A percentile compares a stretch with the other conserved stretches of the same genome.
These are phyloP conservation scores for Lepiota venenata DNA, from an alignment of 768 basidiomycete genomes.

Conservation along the genomic window DNA sequence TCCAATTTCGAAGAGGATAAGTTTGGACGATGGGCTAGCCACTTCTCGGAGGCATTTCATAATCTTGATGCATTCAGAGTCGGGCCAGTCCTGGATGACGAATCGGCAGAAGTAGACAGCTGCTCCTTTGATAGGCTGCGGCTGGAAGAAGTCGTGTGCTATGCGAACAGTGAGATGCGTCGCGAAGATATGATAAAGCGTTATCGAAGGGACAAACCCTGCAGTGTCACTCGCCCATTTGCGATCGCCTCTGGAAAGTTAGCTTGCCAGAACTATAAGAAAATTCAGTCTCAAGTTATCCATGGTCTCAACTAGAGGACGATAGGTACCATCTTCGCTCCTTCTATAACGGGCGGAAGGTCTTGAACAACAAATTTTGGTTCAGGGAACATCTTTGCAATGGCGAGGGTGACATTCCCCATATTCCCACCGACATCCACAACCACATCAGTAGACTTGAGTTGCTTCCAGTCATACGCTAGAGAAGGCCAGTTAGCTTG, in stretches of 20 bases:
- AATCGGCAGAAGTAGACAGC: conserved; percentile 32
- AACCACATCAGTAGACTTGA: conserved; percentile 18
- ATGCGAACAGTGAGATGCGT: background rate
- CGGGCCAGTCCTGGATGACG: conserved; percentile 39
- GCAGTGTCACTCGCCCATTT: conserved; percentile 14
- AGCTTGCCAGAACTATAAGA: conserved; percentile 8
- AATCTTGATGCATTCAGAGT: conserved; percentile 25
- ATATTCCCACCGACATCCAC: conserved; percentile 30
- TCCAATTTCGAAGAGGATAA: conserved; percentile 35
- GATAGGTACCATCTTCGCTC: conserved; percentile 11
- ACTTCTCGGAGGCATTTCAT: conserved; percentile 29
- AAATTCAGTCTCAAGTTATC: background rate
- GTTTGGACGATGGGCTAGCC: conserved; percentile 28
- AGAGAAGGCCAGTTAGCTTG: background rate
- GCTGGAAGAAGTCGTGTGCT: conserved; percentile 35
- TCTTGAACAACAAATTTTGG: conserved; percentile 25
- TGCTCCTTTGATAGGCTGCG: conserved; percentile 31
- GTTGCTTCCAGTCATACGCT: conserved; percentile 23
- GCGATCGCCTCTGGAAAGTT: conserved; percentile 15
- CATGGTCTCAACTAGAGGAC: background rate
- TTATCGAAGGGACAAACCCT: conserved; percentile 13
- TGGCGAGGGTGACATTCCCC: conserved; percentile 20
- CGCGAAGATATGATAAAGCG: background rate
- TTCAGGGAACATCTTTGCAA: conserved; percentile 18
- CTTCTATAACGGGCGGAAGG: conserved; percentile 14